Conservation (phyloP, 192 early-diverging fungal genomes). For the Coemansia sp. region DNA sequence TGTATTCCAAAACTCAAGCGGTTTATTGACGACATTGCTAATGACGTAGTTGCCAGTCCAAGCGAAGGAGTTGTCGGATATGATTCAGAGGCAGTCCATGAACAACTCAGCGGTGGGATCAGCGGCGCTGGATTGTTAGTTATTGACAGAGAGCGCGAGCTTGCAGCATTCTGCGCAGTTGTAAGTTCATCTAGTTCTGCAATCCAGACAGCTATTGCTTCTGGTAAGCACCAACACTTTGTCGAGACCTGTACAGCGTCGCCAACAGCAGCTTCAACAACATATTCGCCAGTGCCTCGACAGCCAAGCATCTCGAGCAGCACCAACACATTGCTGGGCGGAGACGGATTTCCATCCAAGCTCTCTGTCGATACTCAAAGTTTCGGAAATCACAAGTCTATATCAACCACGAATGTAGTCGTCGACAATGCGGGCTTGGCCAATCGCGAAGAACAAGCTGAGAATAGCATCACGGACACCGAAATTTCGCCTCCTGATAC, state of each 20-base stretch:
- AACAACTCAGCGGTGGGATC: neutral
- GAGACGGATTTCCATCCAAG: neutral
- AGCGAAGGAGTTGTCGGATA: neutral
- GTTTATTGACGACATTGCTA: conserved; percentile 63
- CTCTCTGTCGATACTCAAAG: neutral
- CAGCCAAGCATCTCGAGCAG: neutral
- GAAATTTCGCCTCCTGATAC: neutral
- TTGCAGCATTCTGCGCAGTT: conserved; percentile 41
- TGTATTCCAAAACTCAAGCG: conserved; percentile 58
- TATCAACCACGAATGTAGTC: neutral
- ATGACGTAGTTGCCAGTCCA: neutral
- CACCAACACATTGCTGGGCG: neutral
- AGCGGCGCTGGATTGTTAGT: neutral
- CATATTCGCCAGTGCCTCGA: neutral
- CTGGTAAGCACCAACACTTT: neutral
- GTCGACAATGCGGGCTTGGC: neutral
- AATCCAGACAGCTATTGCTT: conserved; percentile 13
- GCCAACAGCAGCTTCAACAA: neutral
- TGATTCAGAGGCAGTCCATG: neutral
- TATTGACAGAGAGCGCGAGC: conserved; percentile 41
- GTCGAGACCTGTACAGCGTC: neutral
- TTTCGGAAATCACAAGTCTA: neutral
- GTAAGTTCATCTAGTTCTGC: conserved; percentile 11
- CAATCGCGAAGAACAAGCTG: neutral
- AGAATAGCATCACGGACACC: neutral